Conservation (phyloP, 1,284 basidiomycete genomes). For the Agroathelia rolfsii region DNA sequence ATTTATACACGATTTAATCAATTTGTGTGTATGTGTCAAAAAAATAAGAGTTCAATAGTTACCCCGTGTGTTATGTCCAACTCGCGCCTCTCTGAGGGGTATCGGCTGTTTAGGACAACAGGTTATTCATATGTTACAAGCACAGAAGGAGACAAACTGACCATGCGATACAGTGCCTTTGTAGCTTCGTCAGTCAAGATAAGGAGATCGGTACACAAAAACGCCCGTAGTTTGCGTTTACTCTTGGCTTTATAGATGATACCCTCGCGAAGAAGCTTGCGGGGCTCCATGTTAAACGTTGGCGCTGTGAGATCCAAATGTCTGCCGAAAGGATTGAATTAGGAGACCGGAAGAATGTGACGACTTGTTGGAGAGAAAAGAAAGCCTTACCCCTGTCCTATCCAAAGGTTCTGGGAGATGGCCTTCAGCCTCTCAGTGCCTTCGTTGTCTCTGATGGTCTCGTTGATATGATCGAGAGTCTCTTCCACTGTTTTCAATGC, state of each 20-base stretch:
- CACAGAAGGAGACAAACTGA: constrained; percentile 26
- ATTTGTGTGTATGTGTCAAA: too few species aligned
- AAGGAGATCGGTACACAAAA: constrained; percentile 75
- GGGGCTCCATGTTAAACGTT: constrained; percentile 69
- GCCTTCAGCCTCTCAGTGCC: constrained; percentile 59
- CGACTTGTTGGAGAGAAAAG: not conserved
- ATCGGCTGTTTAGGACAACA: constrained; percentile 43
- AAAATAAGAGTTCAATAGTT: too few species aligned
- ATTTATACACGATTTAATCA: constrained; percentile 7
- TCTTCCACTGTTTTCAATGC: constrained; percentile 61
- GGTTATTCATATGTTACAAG: not conserved
- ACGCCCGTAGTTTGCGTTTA: constrained; percentile 66
- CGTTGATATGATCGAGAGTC: constrained; percentile 78
- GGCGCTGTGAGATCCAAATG: constrained; percentile 85
- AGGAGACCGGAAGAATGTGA: not conserved
- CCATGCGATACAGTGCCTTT: constrained; percentile 73
- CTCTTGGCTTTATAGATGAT: constrained; percentile 74
- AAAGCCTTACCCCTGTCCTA: constrained; percentile 66
- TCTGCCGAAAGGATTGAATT: constrained; percentile 29
- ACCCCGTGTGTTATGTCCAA: constrained; percentile 38
- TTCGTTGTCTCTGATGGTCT: constrained; percentile 82
- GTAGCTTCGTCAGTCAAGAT: constrained; percentile 65
- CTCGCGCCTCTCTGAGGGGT: constrained; percentile 54
- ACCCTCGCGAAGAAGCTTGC: constrained; percentile 76
- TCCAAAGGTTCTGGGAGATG: constrained; percentile 75